Evolutionary conservation across 768 basidiomycete species (phyloP).

Genomic region (Lepiota brunneoincarnata): DNA sequence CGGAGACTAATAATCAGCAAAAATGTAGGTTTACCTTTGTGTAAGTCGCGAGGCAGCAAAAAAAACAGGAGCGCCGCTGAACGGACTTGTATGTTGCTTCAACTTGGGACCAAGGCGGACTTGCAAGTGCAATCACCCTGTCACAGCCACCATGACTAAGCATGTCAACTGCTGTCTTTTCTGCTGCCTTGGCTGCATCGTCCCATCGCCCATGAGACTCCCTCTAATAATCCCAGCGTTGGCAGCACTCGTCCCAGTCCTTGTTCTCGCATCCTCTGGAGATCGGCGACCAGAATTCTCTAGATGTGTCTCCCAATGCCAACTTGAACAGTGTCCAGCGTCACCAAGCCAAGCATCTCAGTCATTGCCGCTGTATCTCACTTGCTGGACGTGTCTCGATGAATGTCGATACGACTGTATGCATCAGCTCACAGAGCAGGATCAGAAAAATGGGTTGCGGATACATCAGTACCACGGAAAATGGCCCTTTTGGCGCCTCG

Average conservation of each 20-base stretch:
- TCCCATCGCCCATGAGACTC: not conserved
- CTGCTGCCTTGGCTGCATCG: not conserved
- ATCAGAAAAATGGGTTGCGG: conserved; percentile 34
- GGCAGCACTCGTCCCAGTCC: not conserved
- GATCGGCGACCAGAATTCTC: conserved; percentile 56
- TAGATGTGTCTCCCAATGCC: conserved; percentile 48
- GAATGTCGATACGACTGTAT: conserved; percentile 91
- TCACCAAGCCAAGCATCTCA: conserved; percentile 27
- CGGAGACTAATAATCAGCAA: no score
- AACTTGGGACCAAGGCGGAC: not conserved
- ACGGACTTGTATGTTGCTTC: not conserved
- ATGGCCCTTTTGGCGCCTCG: conserved; percentile 91
- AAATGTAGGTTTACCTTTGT: no score
- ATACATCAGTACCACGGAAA: conserved; percentile 91
- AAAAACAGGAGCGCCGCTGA: no score
- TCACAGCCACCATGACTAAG: conserved; percentile 9
- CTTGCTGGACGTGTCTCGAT: conserved; percentile 84
- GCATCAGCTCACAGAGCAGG: conserved; percentile 68
- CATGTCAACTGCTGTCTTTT: not conserved
- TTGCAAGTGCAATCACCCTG: not conserved
- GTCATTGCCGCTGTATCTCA: conserved; percentile 57
- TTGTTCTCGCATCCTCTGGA: conserved; percentile 52
- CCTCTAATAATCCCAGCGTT: not conserved
- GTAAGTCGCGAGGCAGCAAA: no score
- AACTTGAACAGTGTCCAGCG: conserved; percentile 36